Conservation (phyloP, 2,329 filamentous ascomycete species). For the Talaromyces islandicus region DNA sequence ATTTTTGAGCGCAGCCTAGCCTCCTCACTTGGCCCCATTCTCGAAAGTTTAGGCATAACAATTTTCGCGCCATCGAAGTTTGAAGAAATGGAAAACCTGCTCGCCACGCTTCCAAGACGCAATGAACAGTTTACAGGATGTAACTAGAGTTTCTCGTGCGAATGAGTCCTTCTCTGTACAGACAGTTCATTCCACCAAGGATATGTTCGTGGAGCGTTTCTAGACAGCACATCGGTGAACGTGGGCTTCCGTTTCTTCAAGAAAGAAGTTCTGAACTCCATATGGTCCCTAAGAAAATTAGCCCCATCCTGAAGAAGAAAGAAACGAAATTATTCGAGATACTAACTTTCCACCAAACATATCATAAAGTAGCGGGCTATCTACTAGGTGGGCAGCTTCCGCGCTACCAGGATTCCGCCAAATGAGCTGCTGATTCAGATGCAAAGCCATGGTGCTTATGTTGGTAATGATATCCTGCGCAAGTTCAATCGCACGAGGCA, state of each 20-base stretch:
- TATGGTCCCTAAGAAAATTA: constrained; percentile 45
- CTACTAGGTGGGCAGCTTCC: neutral
- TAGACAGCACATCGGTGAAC: constrained; percentile 46
- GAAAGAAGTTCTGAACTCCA: constrained; percentile 59
- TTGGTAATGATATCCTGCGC: neutral
- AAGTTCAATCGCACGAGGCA: neutral
- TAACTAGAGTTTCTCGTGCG: no score
- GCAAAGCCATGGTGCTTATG: neutral
- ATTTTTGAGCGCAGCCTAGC: no score
- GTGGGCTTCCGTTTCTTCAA: constrained; percentile 56
- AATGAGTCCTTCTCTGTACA: no score
- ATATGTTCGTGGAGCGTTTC: neutral
- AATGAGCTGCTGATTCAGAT: neutral
- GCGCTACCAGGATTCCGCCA: neutral
- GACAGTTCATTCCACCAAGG: neutral
- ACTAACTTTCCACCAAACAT: neutral
- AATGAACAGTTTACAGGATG: no score
- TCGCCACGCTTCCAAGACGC: no score
- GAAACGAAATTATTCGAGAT: neutral
- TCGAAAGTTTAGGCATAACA: no score
- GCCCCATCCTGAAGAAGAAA: neutral
- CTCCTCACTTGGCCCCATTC: no score
- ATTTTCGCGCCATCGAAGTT: no score
- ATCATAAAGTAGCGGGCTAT: neutral
- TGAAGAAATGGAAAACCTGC: no score